phyloP scores from a whole-genome alignment of 2,329 filamentous ascomycete species.

The Beauveria scarabaeidicola region DNA sequence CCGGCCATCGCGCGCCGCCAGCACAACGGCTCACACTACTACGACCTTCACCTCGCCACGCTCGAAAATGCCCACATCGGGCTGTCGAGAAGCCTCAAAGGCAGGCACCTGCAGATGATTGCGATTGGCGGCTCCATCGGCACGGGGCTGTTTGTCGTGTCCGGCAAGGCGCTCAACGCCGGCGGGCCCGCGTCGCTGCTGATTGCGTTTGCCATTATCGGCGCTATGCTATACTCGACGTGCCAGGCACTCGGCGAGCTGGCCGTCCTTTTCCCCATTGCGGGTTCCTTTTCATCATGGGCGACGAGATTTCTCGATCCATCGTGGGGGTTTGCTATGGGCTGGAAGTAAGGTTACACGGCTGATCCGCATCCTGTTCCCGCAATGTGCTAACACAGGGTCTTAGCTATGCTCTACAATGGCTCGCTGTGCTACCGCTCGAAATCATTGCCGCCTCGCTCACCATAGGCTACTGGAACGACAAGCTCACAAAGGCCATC shows the following conservation, averaged over 20 bases:
- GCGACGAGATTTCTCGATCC: conserved; percentile 89
- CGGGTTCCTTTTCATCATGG: conserved; percentile 86
- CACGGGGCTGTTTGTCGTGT: conserved; percentile 81
- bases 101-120: conserved; percentile 92
- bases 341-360: conserved; percentile 63
- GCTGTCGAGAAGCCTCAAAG: conserved; percentile 69
- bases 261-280: conserved; percentile 81
- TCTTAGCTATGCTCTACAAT: conserved; percentile 71
- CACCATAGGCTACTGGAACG: conserved; percentile 74
- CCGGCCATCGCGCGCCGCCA: conserved; percentile 16
- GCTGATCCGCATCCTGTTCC: neutral
- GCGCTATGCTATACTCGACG: conserved; percentile 83
- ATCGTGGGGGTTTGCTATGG: conserved; percentile 92
- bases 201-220: conserved; percentile 71
- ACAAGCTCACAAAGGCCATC: conserved; percentile 55
- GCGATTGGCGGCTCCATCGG: conserved; percentile 89
- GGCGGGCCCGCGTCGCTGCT: conserved; percentile 74
- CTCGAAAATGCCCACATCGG: conserved; percentile 69
- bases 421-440: conserved; percentile 74
- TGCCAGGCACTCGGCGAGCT: conserved; percentile 88
- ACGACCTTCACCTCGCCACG: conserved; percentile 49
- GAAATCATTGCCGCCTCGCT: conserved; percentile 83
- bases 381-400: neutral
- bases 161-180: conserved; percentile 58
- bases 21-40: conserved; percentile 39